Evolutionary conservation across 2,329 filamentous ascomycete genomes (phyloP).

Genomic region (Trichophyton rubrum): DNA sequence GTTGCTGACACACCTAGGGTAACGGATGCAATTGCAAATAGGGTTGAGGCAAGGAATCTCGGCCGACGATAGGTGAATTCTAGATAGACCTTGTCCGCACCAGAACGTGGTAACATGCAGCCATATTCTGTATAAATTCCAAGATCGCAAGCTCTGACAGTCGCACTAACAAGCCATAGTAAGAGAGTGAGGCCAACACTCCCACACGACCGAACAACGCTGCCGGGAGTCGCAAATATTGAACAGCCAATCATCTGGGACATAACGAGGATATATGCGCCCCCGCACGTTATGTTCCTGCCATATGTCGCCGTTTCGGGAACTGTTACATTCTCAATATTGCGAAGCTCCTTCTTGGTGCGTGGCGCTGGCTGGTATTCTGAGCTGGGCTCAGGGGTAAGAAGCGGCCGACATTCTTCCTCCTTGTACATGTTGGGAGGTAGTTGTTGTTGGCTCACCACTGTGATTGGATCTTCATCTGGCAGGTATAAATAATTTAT

Average conservation of each 20-base stretch:
- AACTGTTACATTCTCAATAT: slow-evolving; percentile 46
- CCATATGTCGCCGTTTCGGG: slow-evolving; percentile 48
- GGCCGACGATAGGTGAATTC: slow-evolving; percentile 56
- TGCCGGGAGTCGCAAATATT: slow-evolving; percentile 59
- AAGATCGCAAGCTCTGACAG: slow-evolving; percentile 50
- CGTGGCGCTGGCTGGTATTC: neutral
- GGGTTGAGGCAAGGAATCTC: slow-evolving; percentile 49
- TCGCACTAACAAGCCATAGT: slow-evolving; percentile 51
- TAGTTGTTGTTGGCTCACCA: too few relatives aligned
- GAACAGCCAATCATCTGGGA: slow-evolving; percentile 57
- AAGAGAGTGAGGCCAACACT: slow-evolving; percentile 51
- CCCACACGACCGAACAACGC: slow-evolving; percentile 53
- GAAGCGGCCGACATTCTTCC: slow-evolving; percentile 1
- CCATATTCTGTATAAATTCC: slow-evolving; percentile 55
- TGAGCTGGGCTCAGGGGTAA: neutral
- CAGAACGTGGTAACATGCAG: slow-evolving; percentile 56
- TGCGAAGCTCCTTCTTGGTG: neutral
- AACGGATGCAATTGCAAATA: slow-evolving; percentile 52
- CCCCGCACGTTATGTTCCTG: slow-evolving; percentile 49
- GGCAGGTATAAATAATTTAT: too few relatives aligned
- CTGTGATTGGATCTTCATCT: neutral
- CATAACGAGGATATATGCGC: slow-evolving; percentile 54
- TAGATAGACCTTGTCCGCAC: slow-evolving; percentile 58
- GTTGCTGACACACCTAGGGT: slow-evolving; percentile 55
- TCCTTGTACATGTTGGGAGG: neutral